phyloP scores from a whole-genome alignment of 1,139 yeast species.

The Saccharomyces hybrid region DNA sequence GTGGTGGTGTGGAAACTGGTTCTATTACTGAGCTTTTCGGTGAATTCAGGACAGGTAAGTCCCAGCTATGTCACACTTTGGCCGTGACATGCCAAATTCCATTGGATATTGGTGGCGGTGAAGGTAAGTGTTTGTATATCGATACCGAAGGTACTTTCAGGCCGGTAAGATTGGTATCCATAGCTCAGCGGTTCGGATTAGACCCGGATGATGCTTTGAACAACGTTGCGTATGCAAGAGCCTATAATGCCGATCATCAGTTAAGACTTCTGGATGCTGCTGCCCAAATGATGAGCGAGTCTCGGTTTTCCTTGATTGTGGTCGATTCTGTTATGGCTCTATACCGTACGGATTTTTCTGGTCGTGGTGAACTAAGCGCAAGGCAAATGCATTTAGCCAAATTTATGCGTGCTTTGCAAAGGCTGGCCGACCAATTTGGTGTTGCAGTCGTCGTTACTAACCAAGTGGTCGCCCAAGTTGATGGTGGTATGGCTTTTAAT shows the following conservation, averaged over 20 bases:
- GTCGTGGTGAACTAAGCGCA: slow-evolving; percentile 93
- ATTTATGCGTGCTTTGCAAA: slow-evolving; percentile 82
- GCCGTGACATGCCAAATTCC: slow-evolving; percentile 97
- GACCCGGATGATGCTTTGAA: slow-evolving; percentile 93
- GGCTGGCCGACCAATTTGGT: slow-evolving; percentile 96
- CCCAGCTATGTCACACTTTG: slow-evolving; percentile 92
- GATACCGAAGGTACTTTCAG: slow-evolving; percentile 97
- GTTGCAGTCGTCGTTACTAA: slow-evolving; percentile 97
- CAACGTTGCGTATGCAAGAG: slow-evolving; percentile 95
- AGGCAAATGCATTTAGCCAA: slow-evolving; percentile 92
- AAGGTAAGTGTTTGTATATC: slow-evolving; percentile 91
- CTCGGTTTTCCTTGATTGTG: slow-evolving; percentile 71
- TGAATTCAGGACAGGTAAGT: slow-evolving; percentile 95
- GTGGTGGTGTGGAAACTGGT: slow-evolving; percentile 98
- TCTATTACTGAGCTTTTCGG: slow-evolving; percentile 95
- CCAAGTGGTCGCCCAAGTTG: slow-evolving; percentile 98
- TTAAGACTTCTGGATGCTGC: slow-evolving; percentile 80
- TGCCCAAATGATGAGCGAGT: slow-evolving; percentile 93
- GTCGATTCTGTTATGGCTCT: slow-evolving; percentile 96
- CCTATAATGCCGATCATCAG: slow-evolving; percentile 96
- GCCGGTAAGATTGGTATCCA: slow-evolving; percentile 81
- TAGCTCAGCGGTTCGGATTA: slow-evolving; percentile 86
- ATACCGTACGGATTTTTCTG: slow-evolving; percentile 90
- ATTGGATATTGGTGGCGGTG: slow-evolving; percentile 97
- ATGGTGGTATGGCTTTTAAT: slow-evolving; percentile 79